These are phyloP conservation scores for Plasmodium sp. DNA, from an alignment of 169 alveolate species.

Conservation along the genomic window DNA sequence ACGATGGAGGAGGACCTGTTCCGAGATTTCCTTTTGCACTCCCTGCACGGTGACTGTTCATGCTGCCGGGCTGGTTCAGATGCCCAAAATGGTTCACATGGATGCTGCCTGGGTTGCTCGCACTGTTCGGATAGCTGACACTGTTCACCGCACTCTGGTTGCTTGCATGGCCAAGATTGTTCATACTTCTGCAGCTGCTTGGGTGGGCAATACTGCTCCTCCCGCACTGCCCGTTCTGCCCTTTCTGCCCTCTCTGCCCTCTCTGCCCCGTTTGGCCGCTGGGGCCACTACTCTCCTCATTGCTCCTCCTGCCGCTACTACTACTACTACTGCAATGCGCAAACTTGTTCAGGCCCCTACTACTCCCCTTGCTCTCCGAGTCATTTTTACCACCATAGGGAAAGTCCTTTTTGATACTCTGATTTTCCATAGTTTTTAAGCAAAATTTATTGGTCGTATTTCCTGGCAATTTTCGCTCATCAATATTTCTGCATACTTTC, in stretches of 20 bases:
- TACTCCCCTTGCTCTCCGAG: neutral
- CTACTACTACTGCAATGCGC: neutral
- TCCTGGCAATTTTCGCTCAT: conserved; percentile 1
- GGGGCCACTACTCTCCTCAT: neutral
- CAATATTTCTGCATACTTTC: neutral
- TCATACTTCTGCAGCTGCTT: neutral
- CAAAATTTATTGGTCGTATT: neutral
- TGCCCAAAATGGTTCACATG: neutral
- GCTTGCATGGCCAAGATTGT: neutral
- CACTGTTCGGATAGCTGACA: neutral
- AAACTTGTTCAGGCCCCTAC: neutral
- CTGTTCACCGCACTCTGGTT: neutral
- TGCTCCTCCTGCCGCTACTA: neutral
- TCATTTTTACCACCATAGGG: neutral
- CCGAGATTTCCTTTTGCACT: neutral
- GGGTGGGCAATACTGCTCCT: neutral
- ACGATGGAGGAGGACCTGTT: neutral
- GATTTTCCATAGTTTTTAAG: conserved; percentile 2
- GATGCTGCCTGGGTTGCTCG: neutral
- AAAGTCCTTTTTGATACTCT: conserved; percentile 2
- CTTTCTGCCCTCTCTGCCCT: neutral
- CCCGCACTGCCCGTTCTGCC: neutral
- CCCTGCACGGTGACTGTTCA: neutral
- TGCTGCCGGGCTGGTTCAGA: neutral
- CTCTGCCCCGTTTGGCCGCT: neutral